Conservation (phyloP, 345 rosid genomes). For the Streptanthus diversifolius region DNA sequence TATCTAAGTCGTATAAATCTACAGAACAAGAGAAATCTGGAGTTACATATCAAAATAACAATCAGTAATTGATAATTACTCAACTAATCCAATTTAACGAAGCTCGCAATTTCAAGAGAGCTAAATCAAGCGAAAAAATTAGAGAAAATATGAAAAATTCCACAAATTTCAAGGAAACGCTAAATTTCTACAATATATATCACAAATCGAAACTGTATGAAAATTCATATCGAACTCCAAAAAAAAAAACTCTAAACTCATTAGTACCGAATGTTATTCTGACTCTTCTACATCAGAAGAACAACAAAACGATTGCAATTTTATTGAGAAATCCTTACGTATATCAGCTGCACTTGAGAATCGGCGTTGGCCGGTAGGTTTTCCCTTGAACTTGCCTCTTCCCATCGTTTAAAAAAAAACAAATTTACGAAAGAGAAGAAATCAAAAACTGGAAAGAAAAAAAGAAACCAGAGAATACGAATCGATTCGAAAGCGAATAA, state of each 20-base stretch:
- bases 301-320: neutral
- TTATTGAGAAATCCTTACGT: conserved; percentile 32
- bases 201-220: neutral
- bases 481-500: conserved; percentile 12
- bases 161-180: neutral
- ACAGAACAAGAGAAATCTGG: neutral
- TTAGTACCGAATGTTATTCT: neutral
- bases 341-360: conserved; percentile 70
- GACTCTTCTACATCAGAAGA: neutral
- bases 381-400: conserved; percentile 75
- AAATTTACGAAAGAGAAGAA: neutral
- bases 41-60: too few relatives aligned
- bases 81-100: neutral
- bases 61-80: neutral
- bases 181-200: neutral
- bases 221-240: neutral
- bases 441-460: neutral
- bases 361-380: conserved; percentile 70
- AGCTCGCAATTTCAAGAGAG: neutral
- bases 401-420: conserved; percentile 38
- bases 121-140: neutral
- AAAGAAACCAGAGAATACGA: neutral
- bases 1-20: neutral
- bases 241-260: neutral
- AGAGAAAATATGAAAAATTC: neutral